Percentiles rank a stretch among this genome's conserved stretches.
Conservation (phyloP, 176 grass and related monocot species). For the Hordeum vulgare region MorexV3_pseudomolecules_assembly NC_058520.1:600728138-600728637, state of each 20-base stretch:
- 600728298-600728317: background rate
- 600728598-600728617: background rate
- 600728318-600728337: background rate
- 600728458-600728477: background rate
- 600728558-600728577: background rate
- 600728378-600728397: background rate
- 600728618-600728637: background rate
- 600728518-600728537: background rate
- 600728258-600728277: background rate
- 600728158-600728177: background rate
- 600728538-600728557: background rate
- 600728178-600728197: background rate
- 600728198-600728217: background rate
- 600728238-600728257: background rate
- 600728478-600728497: background rate
- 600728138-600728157: conserved; percentile 1
- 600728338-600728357: background rate
- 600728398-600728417: background rate
- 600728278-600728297: background rate
- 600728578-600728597: background rate
- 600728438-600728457: background rate
- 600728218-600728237: background rate
- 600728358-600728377: background rate
- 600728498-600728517: background rate
- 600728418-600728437: background rate